Conservation (phyloP, 352 stramenopile genomes). For the Globisporangium emineosum region DNA sequence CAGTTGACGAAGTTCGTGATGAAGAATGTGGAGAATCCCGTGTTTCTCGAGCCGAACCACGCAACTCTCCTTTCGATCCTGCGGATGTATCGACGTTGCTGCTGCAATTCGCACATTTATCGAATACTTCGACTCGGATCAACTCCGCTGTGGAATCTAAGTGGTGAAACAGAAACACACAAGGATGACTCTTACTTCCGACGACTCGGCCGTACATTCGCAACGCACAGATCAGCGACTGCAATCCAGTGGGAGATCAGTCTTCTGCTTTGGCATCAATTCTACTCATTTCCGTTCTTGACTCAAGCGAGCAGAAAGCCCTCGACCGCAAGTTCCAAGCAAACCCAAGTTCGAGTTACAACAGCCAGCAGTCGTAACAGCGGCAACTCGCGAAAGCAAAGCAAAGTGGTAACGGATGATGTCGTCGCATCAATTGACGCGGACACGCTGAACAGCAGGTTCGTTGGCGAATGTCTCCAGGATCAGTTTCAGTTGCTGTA, state of each 20-base stretch:
- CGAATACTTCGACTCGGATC: conserved; percentile 22
- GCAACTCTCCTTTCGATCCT: conserved; percentile 4
- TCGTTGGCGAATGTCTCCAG: background rate
- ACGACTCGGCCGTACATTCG: conserved; percentile 7
- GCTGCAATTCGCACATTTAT: conserved; percentile 22
- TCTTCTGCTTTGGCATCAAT: conserved; percentile 8
- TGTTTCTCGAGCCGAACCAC: background rate
- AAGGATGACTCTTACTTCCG: conserved; percentile 14
- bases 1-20: background rate
- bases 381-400: background rate
- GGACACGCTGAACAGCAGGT: background rate
- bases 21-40: background rate
- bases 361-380: background rate
- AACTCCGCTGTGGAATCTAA: conserved; percentile 18
- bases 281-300: background rate
- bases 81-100: conserved; percentile 19
- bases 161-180: background rate
- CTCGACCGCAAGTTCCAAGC: background rate
- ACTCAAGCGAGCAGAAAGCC: background rate
- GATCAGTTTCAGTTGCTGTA: conserved; percentile 2
- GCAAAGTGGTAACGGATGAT: background rate
- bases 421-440: background rate
- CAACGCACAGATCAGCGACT: background rate
- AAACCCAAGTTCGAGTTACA: background rate
- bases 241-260: conserved; percentile 7